Percentiles rank a stretch among this genome's conserved stretches.
phyloP scores from a whole-genome alignment of 2,329 filamentous ascomycete genomes.

The Pseudocercospora cruenta region DNA sequence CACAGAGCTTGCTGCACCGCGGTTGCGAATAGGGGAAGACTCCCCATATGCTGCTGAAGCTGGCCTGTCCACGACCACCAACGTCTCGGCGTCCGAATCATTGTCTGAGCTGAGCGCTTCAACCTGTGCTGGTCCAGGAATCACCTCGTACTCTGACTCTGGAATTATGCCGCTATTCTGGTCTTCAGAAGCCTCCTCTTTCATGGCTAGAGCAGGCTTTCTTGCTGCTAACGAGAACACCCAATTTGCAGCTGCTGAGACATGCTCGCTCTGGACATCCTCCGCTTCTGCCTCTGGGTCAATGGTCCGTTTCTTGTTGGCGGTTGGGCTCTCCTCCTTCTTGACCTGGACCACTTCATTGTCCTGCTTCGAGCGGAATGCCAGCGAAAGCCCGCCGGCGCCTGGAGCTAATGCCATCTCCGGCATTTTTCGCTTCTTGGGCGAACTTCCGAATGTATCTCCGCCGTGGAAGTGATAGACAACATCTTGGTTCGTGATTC shows the following conservation, averaged over 20 bases:
- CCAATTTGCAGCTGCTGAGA: neutral
- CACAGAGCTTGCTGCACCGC: conserved; percentile 8
- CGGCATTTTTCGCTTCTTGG: neutral
- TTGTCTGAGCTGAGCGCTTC: conserved; percentile 21
- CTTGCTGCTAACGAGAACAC: neutral
- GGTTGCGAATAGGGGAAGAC: conserved; percentile 6
- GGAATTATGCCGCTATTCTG: neutral
- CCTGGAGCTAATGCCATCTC: neutral
- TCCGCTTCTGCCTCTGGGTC: neutral
- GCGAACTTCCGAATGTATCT: conserved; percentile 2
- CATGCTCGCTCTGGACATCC: neutral
- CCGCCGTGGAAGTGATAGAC: conserved; percentile 25
- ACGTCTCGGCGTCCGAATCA: conserved; percentile 19
- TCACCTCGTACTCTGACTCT: conserved; percentile 20
- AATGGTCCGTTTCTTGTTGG: neutral
- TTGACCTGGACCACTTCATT: neutral
- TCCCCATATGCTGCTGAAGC: neutral
- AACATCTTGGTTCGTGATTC: conserved; percentile 11
- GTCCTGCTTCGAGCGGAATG: neutral
- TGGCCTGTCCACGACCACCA: conserved; percentile 17
- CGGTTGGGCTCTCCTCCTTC: neutral
- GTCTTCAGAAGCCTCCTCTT: neutral
- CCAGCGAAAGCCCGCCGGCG: neutral
- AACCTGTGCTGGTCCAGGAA: conserved; percentile 11
- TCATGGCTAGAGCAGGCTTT: neutral